phyloP scores from a whole-genome alignment of 768 basidiomycete genomes.

The Suillus spraguei region DNA sequence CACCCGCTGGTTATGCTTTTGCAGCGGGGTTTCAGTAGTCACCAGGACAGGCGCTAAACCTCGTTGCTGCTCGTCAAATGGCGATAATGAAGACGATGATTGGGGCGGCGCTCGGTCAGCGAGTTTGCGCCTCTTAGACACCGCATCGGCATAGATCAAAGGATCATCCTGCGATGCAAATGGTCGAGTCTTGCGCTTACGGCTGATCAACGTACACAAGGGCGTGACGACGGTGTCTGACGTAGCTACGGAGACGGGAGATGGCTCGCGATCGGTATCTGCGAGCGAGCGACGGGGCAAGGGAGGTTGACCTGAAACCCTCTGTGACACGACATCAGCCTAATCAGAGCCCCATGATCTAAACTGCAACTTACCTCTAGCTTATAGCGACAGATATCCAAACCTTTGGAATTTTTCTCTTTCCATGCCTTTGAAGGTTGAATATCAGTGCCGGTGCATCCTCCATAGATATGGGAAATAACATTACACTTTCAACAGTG shows the following conservation, averaged over 20 bases:
- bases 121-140: neutral
- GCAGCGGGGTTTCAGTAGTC: neutral
- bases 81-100: neutral
- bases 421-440: constrained; percentile 24
- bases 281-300: constrained; percentile 16
- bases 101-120: neutral
- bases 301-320: constrained; percentile 28
- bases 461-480: neutral
- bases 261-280: neutral
- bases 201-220: neutral
- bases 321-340: constrained; percentile 15
- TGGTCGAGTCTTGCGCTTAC: neutral
- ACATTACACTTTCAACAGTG: constrained; percentile 24
- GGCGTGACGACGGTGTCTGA: neutral
- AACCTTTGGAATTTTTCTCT: constrained; percentile 16
- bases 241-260: neutral
- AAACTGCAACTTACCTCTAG: constrained; percentile 22
- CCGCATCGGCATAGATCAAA: neutral
- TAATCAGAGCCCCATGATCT: neutral
- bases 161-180: neutral
- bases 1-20: neutral
- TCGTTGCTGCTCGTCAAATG: neutral
- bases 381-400: constrained; percentile 27
- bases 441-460: neutral
- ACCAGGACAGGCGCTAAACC: neutral